Conservation (phyloP, 1,139 yeast genomes). For the Candida frijolesensis region DNA sequence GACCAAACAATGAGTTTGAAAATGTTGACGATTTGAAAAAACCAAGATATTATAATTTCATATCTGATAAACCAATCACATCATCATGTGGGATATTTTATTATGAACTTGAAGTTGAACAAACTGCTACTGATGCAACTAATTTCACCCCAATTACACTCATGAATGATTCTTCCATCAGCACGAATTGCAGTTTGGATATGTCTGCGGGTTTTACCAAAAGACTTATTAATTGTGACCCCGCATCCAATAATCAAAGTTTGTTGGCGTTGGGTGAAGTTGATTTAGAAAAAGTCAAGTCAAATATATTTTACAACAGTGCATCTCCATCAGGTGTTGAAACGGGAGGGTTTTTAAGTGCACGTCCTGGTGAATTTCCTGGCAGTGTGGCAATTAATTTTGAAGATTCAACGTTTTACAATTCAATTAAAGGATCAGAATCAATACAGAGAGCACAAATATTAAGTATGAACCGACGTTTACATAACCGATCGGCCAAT, state of each 20-base stretch:
- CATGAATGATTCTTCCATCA: constrained; percentile 37
- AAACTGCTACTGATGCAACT: constrained; percentile 33
- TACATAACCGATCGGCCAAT: constrained; percentile 33
- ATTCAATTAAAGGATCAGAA: constrained; percentile 38
- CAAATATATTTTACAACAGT: constrained; percentile 26
- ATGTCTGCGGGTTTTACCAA: constrained; percentile 42
- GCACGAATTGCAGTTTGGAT: constrained; percentile 35
- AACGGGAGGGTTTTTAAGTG: constrained; percentile 25
- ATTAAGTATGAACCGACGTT: constrained; percentile 41
- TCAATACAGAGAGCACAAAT: constrained; percentile 33
- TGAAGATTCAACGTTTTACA: constrained; percentile 44
- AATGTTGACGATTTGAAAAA: constrained; percentile 10
- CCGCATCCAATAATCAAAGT: constrained; percentile 11
- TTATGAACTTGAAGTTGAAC: constrained; percentile 40
- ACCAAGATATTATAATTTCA: constrained; percentile 33
- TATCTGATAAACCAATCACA: constrained; percentile 35
- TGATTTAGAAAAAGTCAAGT: constrained; percentile 34
- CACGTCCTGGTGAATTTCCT: constrained; percentile 41
- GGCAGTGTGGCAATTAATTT: constrained; percentile 49
- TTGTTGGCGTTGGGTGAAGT: constrained; percentile 16
- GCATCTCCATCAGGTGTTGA: constrained; percentile 17
- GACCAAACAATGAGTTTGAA: constrained; percentile 6
- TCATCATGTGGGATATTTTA: constrained; percentile 39
- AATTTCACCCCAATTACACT: constrained; percentile 34
- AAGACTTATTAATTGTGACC: constrained; percentile 25